phyloP scores from a whole-genome alignment of 2,329 filamentous ascomycete genomes.

The Cladosporium sp. region DNA sequence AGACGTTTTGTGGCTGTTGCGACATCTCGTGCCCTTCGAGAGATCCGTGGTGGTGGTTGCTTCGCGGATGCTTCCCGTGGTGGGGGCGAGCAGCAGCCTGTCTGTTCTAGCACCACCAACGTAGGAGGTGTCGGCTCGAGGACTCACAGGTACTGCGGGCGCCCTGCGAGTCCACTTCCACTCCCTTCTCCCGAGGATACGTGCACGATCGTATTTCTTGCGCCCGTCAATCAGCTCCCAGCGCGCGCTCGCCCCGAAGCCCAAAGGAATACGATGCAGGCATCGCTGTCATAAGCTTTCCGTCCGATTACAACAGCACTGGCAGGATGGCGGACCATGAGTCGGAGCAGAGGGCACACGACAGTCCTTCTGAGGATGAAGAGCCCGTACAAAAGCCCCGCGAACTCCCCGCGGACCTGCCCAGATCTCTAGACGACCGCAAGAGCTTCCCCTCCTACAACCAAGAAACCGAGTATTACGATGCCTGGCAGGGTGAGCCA shows the following conservation, averaged over 20 bases:
- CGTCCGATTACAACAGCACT: not conserved
- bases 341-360: slow-evolving; percentile 2
- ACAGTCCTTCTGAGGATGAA: slow-evolving; percentile 14
- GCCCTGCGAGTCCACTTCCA: no score
- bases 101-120: no score
- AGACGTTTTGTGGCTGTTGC: no score
- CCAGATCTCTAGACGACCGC: slow-evolving; percentile 85
- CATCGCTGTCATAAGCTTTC: not conserved
- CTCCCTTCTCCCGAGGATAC: not conserved
- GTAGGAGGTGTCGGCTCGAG: no score
- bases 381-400: slow-evolving; percentile 29
- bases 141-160: no score
- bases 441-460: slow-evolving; percentile 59
- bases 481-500: slow-evolving; percentile 86
- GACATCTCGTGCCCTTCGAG: no score
- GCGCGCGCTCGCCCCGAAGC: not conserved
- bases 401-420: slow-evolving; percentile 73
- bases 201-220: no score
- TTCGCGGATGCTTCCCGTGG: no score
- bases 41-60: no score
- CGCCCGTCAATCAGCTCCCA: no score
- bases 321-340: slow-evolving; percentile 4
- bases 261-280: slow-evolving; percentile 5
- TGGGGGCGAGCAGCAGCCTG: no score
- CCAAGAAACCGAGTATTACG: slow-evolving; percentile 93